Base-by-base conservation (phyloP, 441 rosid species). In the Kokia cookei region DNA sequence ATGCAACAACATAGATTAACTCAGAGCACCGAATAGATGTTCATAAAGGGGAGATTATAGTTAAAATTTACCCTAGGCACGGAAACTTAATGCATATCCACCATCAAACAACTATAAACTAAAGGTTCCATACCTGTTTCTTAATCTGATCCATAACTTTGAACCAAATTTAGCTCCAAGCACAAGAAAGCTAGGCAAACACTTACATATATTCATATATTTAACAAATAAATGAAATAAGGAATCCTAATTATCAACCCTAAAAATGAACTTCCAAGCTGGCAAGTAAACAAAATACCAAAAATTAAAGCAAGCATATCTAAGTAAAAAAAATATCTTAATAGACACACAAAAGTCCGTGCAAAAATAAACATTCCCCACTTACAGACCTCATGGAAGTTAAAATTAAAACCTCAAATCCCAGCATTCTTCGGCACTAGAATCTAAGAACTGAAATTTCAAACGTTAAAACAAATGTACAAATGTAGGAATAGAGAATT, bases 231-330 rank as follows among this genome's bases (percentile, higher is more conserved):
- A 54, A n/a, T 24, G 40, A 60, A 42, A 58, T 11, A 35, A 61
- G 59, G 51, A 42, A 60, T 3, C n/a, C 61, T 37, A 57, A 42
- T 55, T 69, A 55, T 37, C 55, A 80, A 76, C 75, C 75, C 69
- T 69, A 64, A 67, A 67, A 26, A 69, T 40, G 40, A 62, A 62
- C 71, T 57, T 12, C 12, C 69, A 65, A 50, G 15, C 50, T 60
- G 61, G 17, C 15, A 48, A 63, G 65, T 37, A 47, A 55, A 74
- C 67, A 29, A 26, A 40, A 5, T 15, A 27, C 66, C 43, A 24
- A 29, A 15, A 75, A 71, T 15, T 15, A 6, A 57, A 17, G 51
- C 55, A 55, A 58, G 53, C 26, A 63, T 2, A 43, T 19, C 17
- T 67, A 57, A 60, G 47, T 55, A 6, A 45, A 53, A 63, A 67